Base-by-base conservation (phyloP, 2,329 filamentous ascomycete genomes). In the Mariannaea elegans region DNA sequence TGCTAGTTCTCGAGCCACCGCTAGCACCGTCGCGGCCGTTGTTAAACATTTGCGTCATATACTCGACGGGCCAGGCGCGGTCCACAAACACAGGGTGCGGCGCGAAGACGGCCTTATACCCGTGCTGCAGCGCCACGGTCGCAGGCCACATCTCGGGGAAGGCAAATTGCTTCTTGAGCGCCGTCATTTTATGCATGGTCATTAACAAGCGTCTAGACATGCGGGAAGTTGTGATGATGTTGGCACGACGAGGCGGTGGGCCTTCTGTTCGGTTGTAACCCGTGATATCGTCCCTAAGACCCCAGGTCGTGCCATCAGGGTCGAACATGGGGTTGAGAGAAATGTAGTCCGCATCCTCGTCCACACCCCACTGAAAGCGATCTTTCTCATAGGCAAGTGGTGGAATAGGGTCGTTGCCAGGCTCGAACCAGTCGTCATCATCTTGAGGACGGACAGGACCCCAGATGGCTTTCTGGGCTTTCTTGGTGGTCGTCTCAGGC, bases 111-210 rank as follows among this genome's bases (percentile, higher is more conserved):
- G 92, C 93, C 80, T 97, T 98, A 78, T 92, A 89, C 10, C 94
- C 94, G 74, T 97, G 94, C 61, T 97, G 94, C 9, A 98, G 83
- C 2, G 94, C 92, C 1, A 92, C 88, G 0, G 91, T 95, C 1
- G 90, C 90, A 0, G 94, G 92, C 93, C 93, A 97, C 94, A 97
- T 97, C 77, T 98, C 94, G 0, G 93, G 92, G 74, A 97, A 97
- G 80, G 95, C 96, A 65, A 92, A 91, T 76, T 96, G 91, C 69
- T 93, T 94, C 72, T 90, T 89, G 70, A 92, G 85, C 27, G 89
- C 87, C 4, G 94, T 97, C 80, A 97, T 93, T 55, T 88, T 86
- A 80, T 98, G 94, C 94, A 98, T 98, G 16, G 90, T 90, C 62
- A 88, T 81, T 13, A 98, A 83, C 46, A 97, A 86, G 45, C 87